These are phyloP conservation scores for Acanthamoeba culbertsoni DNA, from an alignment of 208 protist species.

Conservation along the genomic window DNA sequence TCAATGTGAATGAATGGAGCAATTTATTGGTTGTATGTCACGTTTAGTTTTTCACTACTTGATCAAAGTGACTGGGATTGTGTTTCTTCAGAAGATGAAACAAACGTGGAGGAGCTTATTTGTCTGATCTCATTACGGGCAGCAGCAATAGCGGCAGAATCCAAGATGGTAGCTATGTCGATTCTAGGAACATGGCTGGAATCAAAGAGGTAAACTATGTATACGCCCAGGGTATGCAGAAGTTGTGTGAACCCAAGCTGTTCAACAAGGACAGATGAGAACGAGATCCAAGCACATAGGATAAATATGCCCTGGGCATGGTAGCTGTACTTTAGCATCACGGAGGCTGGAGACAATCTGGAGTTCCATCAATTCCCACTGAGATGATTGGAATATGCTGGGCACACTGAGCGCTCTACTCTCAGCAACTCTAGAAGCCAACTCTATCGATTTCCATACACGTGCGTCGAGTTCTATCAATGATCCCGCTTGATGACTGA, in stretches of 20 bases:
- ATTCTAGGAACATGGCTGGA: neutral
- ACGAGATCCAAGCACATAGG: neutral
- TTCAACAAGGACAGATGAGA: neutral
- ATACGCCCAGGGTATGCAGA: neutral
- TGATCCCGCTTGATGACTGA: neutral
- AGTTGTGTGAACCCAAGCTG: constrained; percentile 5
- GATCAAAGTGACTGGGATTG: too few relatives aligned
- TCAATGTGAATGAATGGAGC: too few relatives aligned
- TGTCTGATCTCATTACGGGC: neutral
- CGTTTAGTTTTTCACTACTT: too few relatives aligned
- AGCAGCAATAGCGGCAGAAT: neutral
- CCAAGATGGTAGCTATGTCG: neutral
- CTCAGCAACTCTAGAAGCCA: neutral
- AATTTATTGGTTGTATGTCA: too few relatives aligned
- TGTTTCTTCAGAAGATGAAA: too few relatives aligned
- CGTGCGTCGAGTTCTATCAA: neutral
- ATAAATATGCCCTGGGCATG: too few relatives aligned
- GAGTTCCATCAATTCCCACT: neutral
- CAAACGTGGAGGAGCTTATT: too few relatives aligned
- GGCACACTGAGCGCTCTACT: neutral
- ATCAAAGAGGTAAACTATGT: neutral
- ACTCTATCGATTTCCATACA: neutral
- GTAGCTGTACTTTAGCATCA: neutral
- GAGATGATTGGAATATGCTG: neutral
- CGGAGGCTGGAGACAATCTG: neutral